A percentile compares a stretch with the other conserved stretches of the same genome.
These are phyloP conservation scores for Ceratocystis huliohia DNA, from an alignment of 2,329 filamentous ascomycete species.

Conservation along the genomic window DNA sequence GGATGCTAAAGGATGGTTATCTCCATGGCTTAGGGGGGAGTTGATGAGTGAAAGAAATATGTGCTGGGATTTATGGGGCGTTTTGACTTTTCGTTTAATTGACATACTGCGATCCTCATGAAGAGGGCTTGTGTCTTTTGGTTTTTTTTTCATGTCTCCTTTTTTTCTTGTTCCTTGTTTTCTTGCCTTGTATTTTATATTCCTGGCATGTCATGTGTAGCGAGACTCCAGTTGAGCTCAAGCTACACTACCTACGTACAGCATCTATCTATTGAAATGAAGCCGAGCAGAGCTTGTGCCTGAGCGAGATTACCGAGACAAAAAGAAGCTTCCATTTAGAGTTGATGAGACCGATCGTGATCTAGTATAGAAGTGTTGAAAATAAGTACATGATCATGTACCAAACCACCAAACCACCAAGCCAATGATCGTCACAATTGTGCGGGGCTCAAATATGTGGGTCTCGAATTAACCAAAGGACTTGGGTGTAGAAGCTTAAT, in stretches of 20 bases:
- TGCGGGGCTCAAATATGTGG: too few relatives aligned
- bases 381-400: too few relatives aligned
- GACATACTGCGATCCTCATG: conserved; percentile 8
- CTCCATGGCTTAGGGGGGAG: background rate
- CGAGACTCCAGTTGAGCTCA: background rate
- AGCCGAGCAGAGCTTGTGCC: background rate
- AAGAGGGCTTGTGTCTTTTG: conserved; percentile 3
- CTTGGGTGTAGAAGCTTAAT: too few relatives aligned
- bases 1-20: background rate
- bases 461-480: too few relatives aligned
- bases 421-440: too few relatives aligned
- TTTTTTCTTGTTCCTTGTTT: background rate
- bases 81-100: conserved; percentile 19
- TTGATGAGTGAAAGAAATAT: conserved; percentile 18
- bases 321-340: background rate
- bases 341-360: too few relatives aligned
- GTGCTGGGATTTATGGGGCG: conserved; percentile 17
- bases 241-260: background rate
- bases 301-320: background rate
- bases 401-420: too few relatives aligned
- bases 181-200: conserved; percentile 14
- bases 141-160: background rate
- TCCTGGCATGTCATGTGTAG: background rate
- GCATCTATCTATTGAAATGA: background rate
- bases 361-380: too few relatives aligned